phyloP scores from a whole-genome alignment of 2,329 filamentous ascomycete genomes.

The Alternaria burnsii region DNA sequence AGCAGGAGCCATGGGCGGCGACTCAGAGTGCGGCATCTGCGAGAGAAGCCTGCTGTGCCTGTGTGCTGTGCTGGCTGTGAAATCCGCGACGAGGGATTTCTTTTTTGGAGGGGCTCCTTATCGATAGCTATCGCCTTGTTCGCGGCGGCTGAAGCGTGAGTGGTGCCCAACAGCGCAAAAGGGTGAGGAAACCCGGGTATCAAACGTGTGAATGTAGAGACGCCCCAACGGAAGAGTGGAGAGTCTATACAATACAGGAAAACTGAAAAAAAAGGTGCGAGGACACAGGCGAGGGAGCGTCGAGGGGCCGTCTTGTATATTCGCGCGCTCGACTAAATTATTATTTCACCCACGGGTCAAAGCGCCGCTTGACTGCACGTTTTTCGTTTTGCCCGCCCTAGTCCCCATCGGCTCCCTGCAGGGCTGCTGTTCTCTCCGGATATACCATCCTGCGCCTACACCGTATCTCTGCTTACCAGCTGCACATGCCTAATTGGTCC shows the following conservation, averaged over 20 bases:
- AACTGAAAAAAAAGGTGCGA: conserved; percentile 25
- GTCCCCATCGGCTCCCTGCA: conserved; percentile 16
- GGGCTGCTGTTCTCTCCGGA: conserved; percentile 8
- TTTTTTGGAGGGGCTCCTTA: conserved; percentile 44
- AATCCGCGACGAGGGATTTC: conserved; percentile 24
- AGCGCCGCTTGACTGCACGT: conserved; percentile 25
- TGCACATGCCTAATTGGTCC: conserved; percentile 11
- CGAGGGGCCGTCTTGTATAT: conserved; percentile 26
- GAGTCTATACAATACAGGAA: conserved; percentile 39
- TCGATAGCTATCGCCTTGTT: conserved; percentile 33
- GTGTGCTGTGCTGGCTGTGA: conserved; percentile 10
- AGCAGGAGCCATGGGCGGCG: conserved; percentile 58
- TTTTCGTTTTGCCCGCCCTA: conserved; percentile 30
- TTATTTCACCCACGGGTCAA: conserved; percentile 29
- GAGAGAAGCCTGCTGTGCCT: conserved; percentile 18
- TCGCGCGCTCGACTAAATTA: conserved; percentile 37
- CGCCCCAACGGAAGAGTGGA: conserved; percentile 41
- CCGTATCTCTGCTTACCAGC: conserved; percentile 16
- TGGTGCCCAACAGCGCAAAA: conserved; percentile 20
- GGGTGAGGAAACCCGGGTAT: conserved; percentile 27
- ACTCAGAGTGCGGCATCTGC: conserved; percentile 61
- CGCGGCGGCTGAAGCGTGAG: conserved; percentile 27
- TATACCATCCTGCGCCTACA: conserved; percentile 15
- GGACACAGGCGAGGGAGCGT: conserved; percentile 20
- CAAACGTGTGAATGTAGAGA: conserved; percentile 27